These are phyloP conservation scores for Amanita thiersii DNA, from an alignment of 768 basidiomycete species.

Conservation along the genomic window DNA sequence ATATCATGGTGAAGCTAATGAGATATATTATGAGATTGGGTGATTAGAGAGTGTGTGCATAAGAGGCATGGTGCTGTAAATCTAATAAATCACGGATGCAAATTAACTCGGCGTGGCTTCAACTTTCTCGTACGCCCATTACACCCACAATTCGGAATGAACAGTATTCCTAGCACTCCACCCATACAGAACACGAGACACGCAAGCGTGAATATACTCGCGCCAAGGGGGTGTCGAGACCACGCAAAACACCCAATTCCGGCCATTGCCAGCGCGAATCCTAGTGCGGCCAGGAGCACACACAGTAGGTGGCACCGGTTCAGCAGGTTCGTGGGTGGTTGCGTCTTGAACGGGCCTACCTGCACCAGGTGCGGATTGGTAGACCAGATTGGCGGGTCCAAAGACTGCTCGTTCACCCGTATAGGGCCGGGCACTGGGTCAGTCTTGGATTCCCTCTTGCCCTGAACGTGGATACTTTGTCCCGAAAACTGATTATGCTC, in stretches of 20 bases:
- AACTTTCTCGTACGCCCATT: too few relatives aligned
- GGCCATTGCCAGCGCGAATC: constrained; percentile 41
- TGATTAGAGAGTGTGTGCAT: too few relatives aligned
- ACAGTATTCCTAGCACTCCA: constrained; percentile 12
- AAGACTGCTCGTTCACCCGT: constrained; percentile 2
- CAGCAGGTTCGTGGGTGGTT: constrained; percentile 37
- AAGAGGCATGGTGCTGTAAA: too few relatives aligned
- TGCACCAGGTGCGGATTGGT: constrained; percentile 43
- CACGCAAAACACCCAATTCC: constrained; percentile 47
- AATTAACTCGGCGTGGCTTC: too few relatives aligned
- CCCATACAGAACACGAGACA: constrained; percentile 28
- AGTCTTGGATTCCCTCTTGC: constrained; percentile 10
- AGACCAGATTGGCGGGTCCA: constrained; percentile 26
- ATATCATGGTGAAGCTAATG: too few relatives aligned
- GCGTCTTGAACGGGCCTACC: constrained; percentile 35
- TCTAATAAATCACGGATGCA: too few relatives aligned
- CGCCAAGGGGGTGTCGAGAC: constrained; percentile 35
- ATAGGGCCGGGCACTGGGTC: constrained; percentile 12
- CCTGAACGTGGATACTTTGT: constrained; percentile 1
- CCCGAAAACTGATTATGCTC: constrained; percentile 5
- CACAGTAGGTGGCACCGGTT: constrained; percentile 41
- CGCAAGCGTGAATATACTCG: constrained; percentile 32
- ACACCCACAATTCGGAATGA: constrained; percentile 12
- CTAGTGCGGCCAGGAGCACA: constrained; percentile 34
- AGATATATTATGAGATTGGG: too few relatives aligned